Evolutionary conservation across 2,329 filamentous ascomycete genomes (phyloP).

Genomic region (Truncatella angustata): DNA sequence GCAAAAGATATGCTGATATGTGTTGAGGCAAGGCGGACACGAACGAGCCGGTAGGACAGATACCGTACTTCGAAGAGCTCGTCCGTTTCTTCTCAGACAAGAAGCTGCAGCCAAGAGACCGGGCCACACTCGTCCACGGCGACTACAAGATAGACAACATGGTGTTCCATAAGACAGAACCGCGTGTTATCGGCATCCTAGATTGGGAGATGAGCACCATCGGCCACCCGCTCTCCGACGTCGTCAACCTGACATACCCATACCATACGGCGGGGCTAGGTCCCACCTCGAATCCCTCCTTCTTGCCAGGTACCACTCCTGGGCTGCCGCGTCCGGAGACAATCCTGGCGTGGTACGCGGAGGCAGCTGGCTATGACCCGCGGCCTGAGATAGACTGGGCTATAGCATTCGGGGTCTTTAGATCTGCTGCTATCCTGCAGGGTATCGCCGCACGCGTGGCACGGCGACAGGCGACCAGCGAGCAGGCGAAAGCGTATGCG

Average conservation of each 20-base stretch:
- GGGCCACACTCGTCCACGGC: slow-evolving; percentile 78
- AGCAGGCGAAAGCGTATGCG: slow-evolving; percentile 61
- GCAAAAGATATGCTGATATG: too few relatives aligned
- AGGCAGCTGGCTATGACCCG: slow-evolving; percentile 66
- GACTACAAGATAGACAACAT: slow-evolving; percentile 92
- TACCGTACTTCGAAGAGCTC: slow-evolving; percentile 80
- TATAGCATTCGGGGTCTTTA: slow-evolving; percentile 57
- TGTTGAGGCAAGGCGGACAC: slow-evolving; percentile 62
- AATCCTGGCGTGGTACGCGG: slow-evolving; percentile 40
- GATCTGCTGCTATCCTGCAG: slow-evolving; percentile 63
- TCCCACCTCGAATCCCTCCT: slow-evolving; percentile 29
- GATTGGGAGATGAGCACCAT: slow-evolving; percentile 99
- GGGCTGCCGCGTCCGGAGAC: slow-evolving; percentile 53
- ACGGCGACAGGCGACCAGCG: slow-evolving; percentile 79
- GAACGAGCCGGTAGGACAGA: slow-evolving; percentile 65
- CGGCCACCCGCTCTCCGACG: slow-evolving; percentile 83
- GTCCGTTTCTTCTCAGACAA: slow-evolving; percentile 71
- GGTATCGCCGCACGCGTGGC: slow-evolving; percentile 87
- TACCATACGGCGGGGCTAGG: slow-evolving; percentile 6
- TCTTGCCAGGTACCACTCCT: slow-evolving; percentile 58
- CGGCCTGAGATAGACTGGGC: slow-evolving; percentile 56
- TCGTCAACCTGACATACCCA: slow-evolving; percentile 65
- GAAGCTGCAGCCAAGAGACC: slow-evolving; percentile 69
- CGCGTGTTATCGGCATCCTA: slow-evolving; percentile 83
- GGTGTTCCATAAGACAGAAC: slow-evolving; percentile 83